These are phyloP conservation scores for Poa annua DNA, from an alignment of 176 grass and related monocot species.

Conservation along the genomic window DNA sequence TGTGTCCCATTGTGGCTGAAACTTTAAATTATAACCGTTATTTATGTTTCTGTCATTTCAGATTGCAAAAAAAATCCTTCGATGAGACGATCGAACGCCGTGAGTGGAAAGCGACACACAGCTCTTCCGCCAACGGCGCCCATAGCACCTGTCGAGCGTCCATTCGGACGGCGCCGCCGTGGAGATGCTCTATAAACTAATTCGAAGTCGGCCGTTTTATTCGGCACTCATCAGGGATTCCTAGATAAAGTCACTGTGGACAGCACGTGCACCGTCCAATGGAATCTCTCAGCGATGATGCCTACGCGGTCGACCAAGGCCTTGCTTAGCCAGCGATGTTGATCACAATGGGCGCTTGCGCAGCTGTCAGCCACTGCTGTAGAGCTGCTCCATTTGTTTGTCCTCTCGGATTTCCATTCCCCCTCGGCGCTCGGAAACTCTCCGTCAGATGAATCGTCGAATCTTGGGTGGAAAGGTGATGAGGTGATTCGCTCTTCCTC, in stretches of 20 bases:
- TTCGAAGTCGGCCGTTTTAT: not conserved
- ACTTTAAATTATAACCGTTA: too few species aligned
- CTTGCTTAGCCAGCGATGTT: not conserved
- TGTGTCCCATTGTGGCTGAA: too few species aligned
- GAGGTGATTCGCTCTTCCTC: not conserved
- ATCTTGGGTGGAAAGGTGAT: not conserved
- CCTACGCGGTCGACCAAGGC: not conserved
- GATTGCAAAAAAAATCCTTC: too few species aligned
- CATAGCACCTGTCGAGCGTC: too few species aligned
- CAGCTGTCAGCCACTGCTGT: not conserved
- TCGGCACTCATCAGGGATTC: not conserved
- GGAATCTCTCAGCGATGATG: not conserved
- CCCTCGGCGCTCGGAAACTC: not conserved
- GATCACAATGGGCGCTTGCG: not conserved
- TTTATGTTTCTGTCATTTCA: too few species aligned
- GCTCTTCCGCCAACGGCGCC: too few species aligned
- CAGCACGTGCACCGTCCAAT: not conserved
- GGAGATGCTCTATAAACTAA: too few species aligned
- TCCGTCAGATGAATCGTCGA: not conserved
- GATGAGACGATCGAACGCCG: too few species aligned
- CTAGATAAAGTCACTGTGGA: not conserved
- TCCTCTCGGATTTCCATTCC: not conserved
- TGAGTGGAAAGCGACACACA: too few species aligned
- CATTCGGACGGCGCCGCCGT: too few species aligned
- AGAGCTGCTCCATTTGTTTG: not conserved